Conservation (phyloP, 1,284 basidiomycete species). For the Austropuccinia psidii region DNA sequence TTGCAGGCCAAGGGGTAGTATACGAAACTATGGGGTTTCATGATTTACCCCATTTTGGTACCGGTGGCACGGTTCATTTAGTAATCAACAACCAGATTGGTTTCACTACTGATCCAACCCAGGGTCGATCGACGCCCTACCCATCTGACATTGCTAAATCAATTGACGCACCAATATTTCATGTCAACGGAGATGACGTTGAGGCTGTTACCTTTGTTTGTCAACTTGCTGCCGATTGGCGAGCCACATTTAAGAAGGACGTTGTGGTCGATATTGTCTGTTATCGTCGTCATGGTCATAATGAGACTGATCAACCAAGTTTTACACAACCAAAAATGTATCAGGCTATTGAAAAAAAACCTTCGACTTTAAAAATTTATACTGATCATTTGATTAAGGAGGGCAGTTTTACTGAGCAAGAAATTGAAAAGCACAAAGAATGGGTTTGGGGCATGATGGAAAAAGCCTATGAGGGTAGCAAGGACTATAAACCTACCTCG, state of each 20-base stretch:
- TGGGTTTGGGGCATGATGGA: constrained; percentile 99
- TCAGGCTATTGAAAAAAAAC: constrained; percentile 89
- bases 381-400: constrained; percentile 82
- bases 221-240: constrained; percentile 94
- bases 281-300: constrained; percentile 97
- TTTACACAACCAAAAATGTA: constrained; percentile 99
- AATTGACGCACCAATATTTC: constrained; percentile 98
- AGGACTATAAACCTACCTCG: constrained; percentile 86
- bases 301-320: constrained; percentile 97
- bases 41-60: constrained; percentile 88
- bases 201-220: constrained; percentile 78
- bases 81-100: constrained; percentile 99
- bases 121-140: constrained; percentile 95
- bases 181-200: constrained; percentile 97
- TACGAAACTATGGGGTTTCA: constrained; percentile 99
- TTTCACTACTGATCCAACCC: constrained; percentile 97
- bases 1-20: constrained; percentile 95
- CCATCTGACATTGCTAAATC: constrained; percentile 98
- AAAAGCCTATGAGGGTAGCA: constrained; percentile 77
- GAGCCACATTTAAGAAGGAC: constrained; percentile 97
- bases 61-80: constrained; percentile 94
- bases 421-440: constrained; percentile 96
- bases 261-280: constrained; percentile 98
- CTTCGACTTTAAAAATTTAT: constrained; percentile 84
- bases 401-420: constrained; percentile 86